These are phyloP conservation scores for Boletus semigastroideus DNA, from an alignment of 1,284 basidiomycete genomes.

Conservation along the genomic window DNA sequence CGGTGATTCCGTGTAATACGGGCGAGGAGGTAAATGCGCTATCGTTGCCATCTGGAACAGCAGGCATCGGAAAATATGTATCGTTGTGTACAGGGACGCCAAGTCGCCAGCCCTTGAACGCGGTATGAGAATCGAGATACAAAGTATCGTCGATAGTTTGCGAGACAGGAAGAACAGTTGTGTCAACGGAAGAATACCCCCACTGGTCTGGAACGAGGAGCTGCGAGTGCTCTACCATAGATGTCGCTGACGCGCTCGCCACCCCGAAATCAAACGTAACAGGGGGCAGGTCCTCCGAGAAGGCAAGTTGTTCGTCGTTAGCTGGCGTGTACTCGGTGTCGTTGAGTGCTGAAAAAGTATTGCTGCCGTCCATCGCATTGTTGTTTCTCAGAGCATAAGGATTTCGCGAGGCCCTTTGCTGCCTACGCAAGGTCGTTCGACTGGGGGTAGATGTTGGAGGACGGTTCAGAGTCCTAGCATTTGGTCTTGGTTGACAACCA, in stretches of 20 bases:
- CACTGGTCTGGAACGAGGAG: background rate
- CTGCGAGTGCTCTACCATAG: background rate
- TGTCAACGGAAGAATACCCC: background rate
- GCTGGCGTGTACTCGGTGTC: background rate
- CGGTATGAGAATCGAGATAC: background rate
- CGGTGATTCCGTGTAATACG: background rate
- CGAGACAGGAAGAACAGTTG: background rate
- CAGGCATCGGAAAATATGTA: background rate
- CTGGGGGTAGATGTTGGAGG: background rate
- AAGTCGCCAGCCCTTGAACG: background rate
- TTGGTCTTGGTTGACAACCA: too few relatives aligned
- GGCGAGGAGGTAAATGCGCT: background rate
- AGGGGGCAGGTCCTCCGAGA: background rate
- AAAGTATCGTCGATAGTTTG: background rate
- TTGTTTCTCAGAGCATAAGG: background rate
- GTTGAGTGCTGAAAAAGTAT: background rate
- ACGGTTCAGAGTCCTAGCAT: background rate
- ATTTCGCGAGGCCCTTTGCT: background rate
- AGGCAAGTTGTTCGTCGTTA: too few relatives aligned
- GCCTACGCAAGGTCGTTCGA: background rate
- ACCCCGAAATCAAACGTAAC: background rate
- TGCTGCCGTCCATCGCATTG: background rate
- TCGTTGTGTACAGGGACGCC: background rate
- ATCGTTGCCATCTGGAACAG: background rate
- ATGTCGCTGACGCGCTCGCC: background rate